A percentile compares a stretch with the other conserved stretches of the same genome.
phyloP scores from a whole-genome alignment of 2,329 filamentous ascomycete species.

The Fusarium sp. region DNA sequence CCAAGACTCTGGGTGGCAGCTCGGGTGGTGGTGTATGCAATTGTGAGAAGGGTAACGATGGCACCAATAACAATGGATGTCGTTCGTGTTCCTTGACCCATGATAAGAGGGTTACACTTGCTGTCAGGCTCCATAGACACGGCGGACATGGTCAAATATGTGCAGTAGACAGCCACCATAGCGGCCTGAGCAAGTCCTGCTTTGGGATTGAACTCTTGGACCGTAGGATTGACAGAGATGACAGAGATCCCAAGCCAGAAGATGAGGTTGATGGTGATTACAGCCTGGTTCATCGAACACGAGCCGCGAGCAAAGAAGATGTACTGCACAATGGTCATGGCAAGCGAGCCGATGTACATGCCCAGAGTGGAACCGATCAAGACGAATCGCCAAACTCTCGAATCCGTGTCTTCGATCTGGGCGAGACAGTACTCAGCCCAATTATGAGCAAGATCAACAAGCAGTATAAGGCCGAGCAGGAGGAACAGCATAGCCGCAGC shows the following conservation, averaged over 20 bases:
- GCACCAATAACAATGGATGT: conserved; percentile 93
- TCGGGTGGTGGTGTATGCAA: conserved; percentile 96
- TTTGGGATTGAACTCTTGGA: conserved; percentile 92
- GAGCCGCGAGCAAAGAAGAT: conserved; percentile 86
- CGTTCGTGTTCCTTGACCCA: conserved; percentile 85
- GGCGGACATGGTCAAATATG: conserved; percentile 96
- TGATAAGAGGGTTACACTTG: conserved; percentile 92
- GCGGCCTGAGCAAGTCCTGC: conserved; percentile 96
- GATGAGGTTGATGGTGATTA: conserved; percentile 92
- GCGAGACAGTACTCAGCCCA: conserved; percentile 97
- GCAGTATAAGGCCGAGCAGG: conserved; percentile 87
- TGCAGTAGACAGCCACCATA: conserved; percentile 98
- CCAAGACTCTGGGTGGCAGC: conserved; percentile 92
- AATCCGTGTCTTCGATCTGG: conserved; percentile 92
- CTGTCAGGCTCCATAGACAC: conserved; percentile 98
- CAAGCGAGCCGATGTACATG: conserved; percentile 92
- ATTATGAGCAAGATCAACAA: conserved; percentile 94
- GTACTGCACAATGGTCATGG: conserved; percentile 97
- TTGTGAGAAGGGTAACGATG: conserved; percentile 94
- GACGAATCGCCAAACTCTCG: conserved; percentile 82
- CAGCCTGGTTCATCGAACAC: conserved; percentile 96
- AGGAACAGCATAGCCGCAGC: conserved; percentile 92
- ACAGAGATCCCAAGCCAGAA: conserved; percentile 83
- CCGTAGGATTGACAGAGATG: conserved; percentile 87
- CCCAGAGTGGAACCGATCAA: conserved; percentile 91